These are phyloP conservation scores for Ilex paraguariensis DNA, from an alignment of 305 asterid genomes.

Conservation along the genomic window DNA sequence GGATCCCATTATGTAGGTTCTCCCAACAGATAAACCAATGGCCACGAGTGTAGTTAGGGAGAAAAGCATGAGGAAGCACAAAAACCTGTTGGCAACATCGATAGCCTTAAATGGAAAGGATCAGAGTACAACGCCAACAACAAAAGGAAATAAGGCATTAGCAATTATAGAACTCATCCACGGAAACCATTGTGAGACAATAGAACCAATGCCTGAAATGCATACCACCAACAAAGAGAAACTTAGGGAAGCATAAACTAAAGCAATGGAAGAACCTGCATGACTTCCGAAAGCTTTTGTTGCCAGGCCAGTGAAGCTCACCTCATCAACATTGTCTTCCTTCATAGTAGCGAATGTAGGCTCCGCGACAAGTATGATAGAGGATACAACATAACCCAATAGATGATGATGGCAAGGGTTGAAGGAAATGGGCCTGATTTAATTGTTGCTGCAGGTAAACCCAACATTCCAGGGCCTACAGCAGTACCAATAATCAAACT, in stretches of 20 bases:
- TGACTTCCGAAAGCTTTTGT: conserved; percentile 26
- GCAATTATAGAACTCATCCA: conserved; percentile 22
- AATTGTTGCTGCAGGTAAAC: conserved; percentile 33
- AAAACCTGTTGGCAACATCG: conserved; percentile 26
- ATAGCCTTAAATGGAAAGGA: conserved; percentile 25
- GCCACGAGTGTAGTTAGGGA: conserved; percentile 27
- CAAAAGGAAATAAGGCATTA: conserved; percentile 24
- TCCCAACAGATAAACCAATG: conserved; percentile 22
- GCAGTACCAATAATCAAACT: conserved; percentile 33
- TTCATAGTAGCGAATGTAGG: conserved; percentile 36
- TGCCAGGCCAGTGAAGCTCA: conserved; percentile 34
- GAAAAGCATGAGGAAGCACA: conserved; percentile 29
- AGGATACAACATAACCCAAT: conserved; percentile 36
- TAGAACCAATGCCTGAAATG: conserved; percentile 36
- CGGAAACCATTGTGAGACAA: conserved; percentile 29
- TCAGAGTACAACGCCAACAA: conserved; percentile 17
- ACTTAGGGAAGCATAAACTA: conserved; percentile 31
- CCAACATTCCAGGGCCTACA: conserved; percentile 40
- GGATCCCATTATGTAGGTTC: conserved; percentile 23
- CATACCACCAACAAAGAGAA: conserved; percentile 31
- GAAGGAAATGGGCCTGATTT: conserved; percentile 35
- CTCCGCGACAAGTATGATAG: conserved; percentile 34
- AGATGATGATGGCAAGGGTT: conserved; percentile 22
- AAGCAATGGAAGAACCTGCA: conserved; percentile 31
- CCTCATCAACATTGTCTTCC: conserved; percentile 30